Base-by-base conservation (phyloP, 192 early-diverging fungal genomes). In the Coemansia sp. region DNA sequence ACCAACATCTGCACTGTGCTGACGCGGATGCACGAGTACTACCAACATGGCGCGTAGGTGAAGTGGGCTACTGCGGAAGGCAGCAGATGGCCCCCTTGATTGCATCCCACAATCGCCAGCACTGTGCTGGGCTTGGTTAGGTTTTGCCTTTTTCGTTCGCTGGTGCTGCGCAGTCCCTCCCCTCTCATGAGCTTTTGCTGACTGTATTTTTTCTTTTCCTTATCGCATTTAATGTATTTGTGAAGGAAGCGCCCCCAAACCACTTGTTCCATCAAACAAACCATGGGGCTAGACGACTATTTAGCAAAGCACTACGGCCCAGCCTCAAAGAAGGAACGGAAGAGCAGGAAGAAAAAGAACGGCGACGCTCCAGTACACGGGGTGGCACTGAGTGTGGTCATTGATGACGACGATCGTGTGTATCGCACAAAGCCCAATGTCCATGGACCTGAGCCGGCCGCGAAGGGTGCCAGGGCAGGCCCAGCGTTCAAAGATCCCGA, bases 231-330 rank as follows among this genome's bases (percentile, higher is more conserved):
- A 53, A 26, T 53, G 51, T 26, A 49, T 49, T 49, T 49, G 4
- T 49, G 46, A 49, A 20, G 20, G n/a, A 49, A 21, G 46, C 6
- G n/a, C 46, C 20, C n/a, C 16, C 1, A 8, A 12, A 20, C 20
- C 15, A 9, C 6, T 49, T 30, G 30, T 30, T 30, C 30, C 30
- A 18, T 8, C 46, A 8, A 34, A 4, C 6, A 20, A 33, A 41
- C 30, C 56, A 74, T 76, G 79, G 59, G 71, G 30, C 66, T 82
- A 9, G 33, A 77, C 35, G 76, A 77, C 58, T 83, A 83, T 48
- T 41, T 83, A 43, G 80, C 71, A 21, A 83, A 83, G 35, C 64
- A 83, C 72, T 83, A 83, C 60, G 80, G 80, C 18, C 35, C 71
- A 2, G 36, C 56, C 3, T 23, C 74, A 14, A 60, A 69, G 6